These are phyloP conservation scores for Aphanoascus verrucosus DNA, from an alignment of 2,329 filamentous ascomycete species.

Conservation along the genomic window DNA sequence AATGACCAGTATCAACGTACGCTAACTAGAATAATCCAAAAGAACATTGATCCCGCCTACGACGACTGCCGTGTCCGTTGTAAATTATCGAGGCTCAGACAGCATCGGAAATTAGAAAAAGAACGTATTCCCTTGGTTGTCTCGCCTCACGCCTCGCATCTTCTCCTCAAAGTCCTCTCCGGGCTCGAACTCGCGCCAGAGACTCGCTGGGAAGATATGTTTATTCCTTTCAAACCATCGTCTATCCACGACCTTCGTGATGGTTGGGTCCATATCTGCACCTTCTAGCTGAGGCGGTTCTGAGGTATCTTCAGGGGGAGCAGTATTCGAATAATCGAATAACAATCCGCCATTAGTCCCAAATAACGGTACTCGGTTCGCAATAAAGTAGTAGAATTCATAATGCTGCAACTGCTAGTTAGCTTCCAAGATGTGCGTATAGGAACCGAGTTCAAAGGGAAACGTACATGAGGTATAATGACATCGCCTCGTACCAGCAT, in stretches of 20 bases:
- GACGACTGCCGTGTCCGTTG: too few species aligned
- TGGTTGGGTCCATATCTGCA: conserved; percentile 60
- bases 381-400: conserved; percentile 92
- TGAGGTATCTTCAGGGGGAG: conserved; percentile 30
- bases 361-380: conserved; percentile 58
- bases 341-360: conserved; percentile 62
- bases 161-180: conserved; percentile 59
- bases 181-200: conserved; percentile 91
- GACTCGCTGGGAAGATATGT: conserved; percentile 91
- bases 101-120: conserved; percentile 52
- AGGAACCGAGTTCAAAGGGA: background rate
- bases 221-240: conserved; percentile 97
- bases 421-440: conserved; percentile 2
- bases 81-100: too few species aligned
- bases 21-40: too few species aligned
- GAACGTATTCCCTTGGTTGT: conserved; percentile 82
- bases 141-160: conserved; percentile 64
- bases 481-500: conserved; percentile 84
- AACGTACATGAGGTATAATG: conserved; percentile 83
- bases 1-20: too few species aligned
- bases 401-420: conserved; percentile 57
- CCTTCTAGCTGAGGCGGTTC: conserved; percentile 57
- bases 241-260: conserved; percentile 90
- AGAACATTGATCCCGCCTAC: too few species aligned
- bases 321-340: conserved; percentile 60